These are phyloP conservation scores for Biancaea sappan DNA, from an alignment of 306 rosid species.

Conservation along the genomic window DNA sequence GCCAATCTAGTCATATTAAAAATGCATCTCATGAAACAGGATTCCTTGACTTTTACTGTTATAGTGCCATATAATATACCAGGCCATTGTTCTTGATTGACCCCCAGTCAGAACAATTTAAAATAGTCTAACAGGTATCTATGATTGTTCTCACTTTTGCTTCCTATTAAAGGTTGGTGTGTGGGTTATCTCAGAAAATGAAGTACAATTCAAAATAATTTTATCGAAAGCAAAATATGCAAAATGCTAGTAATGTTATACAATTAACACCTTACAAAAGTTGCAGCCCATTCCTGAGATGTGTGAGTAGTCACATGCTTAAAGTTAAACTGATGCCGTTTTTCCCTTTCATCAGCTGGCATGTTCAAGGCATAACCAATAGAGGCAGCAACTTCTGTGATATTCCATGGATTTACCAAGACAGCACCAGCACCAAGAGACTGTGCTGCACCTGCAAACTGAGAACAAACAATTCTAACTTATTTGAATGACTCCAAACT, in stretches of 20 bases:
- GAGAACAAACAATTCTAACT: constrained; percentile 33
- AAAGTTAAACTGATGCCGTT: constrained; percentile 89
- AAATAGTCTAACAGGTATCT: not conserved
- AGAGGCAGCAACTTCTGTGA: constrained; percentile 90
- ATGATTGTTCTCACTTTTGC: not conserved
- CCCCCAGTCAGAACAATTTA: not conserved
- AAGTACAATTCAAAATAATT: not conserved
- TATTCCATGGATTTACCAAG: constrained; percentile 96
- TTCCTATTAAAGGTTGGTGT: not conserved
- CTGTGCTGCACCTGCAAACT: constrained; percentile 99
- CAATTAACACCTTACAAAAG: constrained; percentile 79
- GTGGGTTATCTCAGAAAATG: not conserved
- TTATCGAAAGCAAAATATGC: constrained; percentile 20
- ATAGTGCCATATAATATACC: not conserved
- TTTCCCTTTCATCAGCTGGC: constrained; percentile 94
- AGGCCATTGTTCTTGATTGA: not conserved
- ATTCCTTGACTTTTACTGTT: not conserved
- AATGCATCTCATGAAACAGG: constrained; percentile 2
- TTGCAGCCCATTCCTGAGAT: constrained; percentile 99
- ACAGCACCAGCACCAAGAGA: constrained; percentile 98
- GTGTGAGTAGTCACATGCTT: constrained; percentile 94
- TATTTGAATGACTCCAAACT: constrained; percentile 25
- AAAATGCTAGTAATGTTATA: constrained; percentile 22
- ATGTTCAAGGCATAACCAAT: constrained; percentile 89
- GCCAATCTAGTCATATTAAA: not conserved